These are phyloP conservation scores for Inonotus obliquus DNA, from an alignment of 1,284 basidiomycete genomes.

Conservation along the genomic window DNA sequence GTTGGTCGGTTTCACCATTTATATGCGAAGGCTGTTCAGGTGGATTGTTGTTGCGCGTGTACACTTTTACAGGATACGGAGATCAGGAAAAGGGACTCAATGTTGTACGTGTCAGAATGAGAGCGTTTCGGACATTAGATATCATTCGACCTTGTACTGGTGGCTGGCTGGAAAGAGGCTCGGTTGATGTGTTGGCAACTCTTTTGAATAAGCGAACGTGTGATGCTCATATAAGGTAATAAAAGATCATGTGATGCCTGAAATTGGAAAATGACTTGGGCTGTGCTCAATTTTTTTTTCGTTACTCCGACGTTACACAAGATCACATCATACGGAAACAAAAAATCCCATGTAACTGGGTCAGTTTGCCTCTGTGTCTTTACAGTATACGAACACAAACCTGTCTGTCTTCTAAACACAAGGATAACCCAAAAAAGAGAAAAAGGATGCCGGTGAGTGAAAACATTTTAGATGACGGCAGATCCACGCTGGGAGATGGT, in stretches of 20 bases:
- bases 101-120: background rate
- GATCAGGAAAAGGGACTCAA: background rate
- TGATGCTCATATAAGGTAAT: background rate
- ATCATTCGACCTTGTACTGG: too few relatives aligned
- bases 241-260: background rate
- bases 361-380: too few relatives aligned
- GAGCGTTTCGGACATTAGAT: background rate
- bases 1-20: background rate
- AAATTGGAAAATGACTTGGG: background rate
- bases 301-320: background rate
- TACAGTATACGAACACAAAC: too few relatives aligned
- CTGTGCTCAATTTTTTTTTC: background rate
- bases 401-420: too few relatives aligned
- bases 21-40: background rate
- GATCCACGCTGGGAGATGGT: background rate
- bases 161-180: background rate
- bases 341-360: background rate
- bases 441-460: background rate
- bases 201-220: background rate
- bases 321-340: background rate
- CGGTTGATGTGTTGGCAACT: conserved; percentile 3
- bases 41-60: too few relatives aligned
- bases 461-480: background rate
- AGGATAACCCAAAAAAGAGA: background rate
- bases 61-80: background rate